Evolutionary conservation across 192 early-diverging fungal species (phyloP).

Genomic region (Entomortierella chlamydospora): DNA sequence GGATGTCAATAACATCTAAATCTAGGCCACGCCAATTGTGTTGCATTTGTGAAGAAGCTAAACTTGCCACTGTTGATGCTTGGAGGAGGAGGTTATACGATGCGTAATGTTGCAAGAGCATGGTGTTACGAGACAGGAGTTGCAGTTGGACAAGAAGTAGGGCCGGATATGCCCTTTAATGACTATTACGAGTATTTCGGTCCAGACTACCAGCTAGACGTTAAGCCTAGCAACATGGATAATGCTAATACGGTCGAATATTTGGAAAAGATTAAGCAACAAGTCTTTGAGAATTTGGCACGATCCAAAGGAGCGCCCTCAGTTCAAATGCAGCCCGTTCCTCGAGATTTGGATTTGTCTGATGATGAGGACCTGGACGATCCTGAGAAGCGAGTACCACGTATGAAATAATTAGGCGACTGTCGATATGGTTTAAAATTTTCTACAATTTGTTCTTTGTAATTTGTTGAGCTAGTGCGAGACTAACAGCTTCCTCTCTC

Average conservation of each 20-base stretch:
- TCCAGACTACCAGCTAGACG: constrained; percentile 89
- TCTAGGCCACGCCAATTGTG: constrained; percentile 89
- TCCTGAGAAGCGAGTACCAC: constrained; percentile 68
- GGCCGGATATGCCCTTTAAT: constrained; percentile 79
- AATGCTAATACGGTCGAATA: constrained; percentile 89
- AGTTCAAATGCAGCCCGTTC: constrained; percentile 87
- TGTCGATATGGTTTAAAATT: too few species aligned
- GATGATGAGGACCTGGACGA: constrained; percentile 78
- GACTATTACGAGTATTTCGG: constrained; percentile 92
- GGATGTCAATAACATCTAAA: constrained; percentile 65
- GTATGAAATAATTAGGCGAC: constrained; percentile 63
- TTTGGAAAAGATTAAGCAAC: constrained; percentile 79
- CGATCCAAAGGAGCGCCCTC: constrained; percentile 79
- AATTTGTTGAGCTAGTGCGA: too few species aligned
- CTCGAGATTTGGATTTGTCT: constrained; percentile 69
- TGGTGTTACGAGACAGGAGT: constrained; percentile 97
- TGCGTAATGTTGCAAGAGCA: constrained; percentile 92
- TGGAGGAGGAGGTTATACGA: constrained; percentile 98
- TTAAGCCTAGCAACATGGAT: constrained; percentile 85
- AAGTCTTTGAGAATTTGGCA: constrained; percentile 73
- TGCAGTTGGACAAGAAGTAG: constrained; percentile 75
- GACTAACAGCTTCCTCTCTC: too few species aligned
- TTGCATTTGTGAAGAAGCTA: constrained; percentile 91
- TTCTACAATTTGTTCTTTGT: too few species aligned
- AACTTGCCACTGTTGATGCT: constrained; percentile 92